Evolutionary conservation across 208 protist species (phyloP), one percentile per base, ranked within the genome.

Genomic region (Wallacemonas sp.): DNA sequence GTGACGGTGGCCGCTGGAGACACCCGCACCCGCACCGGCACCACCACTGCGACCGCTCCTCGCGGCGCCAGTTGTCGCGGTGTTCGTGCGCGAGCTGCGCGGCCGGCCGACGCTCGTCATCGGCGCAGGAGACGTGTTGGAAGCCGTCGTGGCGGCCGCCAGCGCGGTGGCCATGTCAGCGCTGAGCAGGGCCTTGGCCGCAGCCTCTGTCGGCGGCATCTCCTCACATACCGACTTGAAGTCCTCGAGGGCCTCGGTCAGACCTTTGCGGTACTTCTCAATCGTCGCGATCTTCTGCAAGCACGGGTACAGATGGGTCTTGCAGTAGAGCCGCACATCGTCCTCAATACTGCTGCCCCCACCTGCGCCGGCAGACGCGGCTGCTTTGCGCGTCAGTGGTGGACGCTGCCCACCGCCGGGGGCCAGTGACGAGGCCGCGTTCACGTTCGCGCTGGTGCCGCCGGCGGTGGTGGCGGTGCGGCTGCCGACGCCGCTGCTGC

Each of bases 281-380:
- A 92, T 50, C 3, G 59, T n/a, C 16, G 81, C 75, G 66, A 88
- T 91, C 70, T 77, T 86, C 39, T 75, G 46, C 0, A 57, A 69
- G 42, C 81, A 82, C 18, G 82, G 79, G 36, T 82, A 73, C 55
- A 88, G 72, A 48, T 85, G 77, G 33, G 81, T 67, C 11, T 79
- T 70, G 71, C 89, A 91, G 76, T 87, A 92, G 23, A 48, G 49
- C 16, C 66, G 46, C 59, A 92, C 72, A 1, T 65, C 57, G 23
- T 89, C 72, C 22, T 59, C 52, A 20, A 59, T 4, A 61, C 57
- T 32, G 39, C 23, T 8, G 10, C 31, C 26, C 62, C 46, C 28
- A 2, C 54, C 38, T 1, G 38, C 12, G 18, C 14, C 65, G 67
- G 49, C 28, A 2, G 66, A n/a, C 2, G 38, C 12, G 18, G 25